Percentiles rank a stretch among this genome's conserved stretches.
Conservation (phyloP, 225 moss, liverwort and hornwort species). For the Takakia lepidozioides region DNA sequence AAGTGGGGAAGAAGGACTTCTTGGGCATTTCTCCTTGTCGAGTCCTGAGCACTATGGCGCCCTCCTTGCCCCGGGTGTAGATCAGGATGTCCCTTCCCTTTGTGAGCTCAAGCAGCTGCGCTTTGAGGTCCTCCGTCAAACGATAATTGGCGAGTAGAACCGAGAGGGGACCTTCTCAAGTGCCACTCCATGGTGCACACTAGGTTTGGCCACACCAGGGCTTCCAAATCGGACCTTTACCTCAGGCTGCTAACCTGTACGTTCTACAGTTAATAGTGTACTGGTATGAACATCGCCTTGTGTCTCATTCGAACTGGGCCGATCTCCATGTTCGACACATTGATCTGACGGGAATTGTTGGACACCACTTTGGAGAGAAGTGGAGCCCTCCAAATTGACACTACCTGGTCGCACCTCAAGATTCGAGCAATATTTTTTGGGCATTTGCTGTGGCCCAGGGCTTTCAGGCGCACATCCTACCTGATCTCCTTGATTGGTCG, state of each 20-base stretch:
- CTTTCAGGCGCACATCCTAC: too few species aligned
- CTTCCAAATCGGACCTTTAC: too few species aligned
- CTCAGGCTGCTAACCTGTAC: too few species aligned
- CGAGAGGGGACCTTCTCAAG: conserved; percentile 41
- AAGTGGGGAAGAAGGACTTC: too few species aligned
- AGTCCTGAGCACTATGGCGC: conserved; percentile 37
- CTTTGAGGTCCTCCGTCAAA: conserved; percentile 31
- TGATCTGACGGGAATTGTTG: too few species aligned
- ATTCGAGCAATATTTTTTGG: conserved; percentile 66
- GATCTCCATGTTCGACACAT: too few species aligned
- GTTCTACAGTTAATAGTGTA: too few species aligned
- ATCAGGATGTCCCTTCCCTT: conserved; percentile 40
- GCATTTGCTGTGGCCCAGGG: conserved; percentile 27
- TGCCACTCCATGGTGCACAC: conserved; percentile 37
- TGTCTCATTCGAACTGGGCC: too few species aligned
- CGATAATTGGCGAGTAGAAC: conserved; percentile 37
- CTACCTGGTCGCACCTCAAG: conserved; percentile 23
- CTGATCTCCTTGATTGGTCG: conserved; percentile 29
- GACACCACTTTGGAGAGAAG: conserved; percentile 22
- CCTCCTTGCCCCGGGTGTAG: conserved; percentile 39
- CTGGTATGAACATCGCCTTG: too few species aligned
- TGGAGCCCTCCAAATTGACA: conserved; percentile 19
- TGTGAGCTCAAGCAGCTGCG: conserved; percentile 29
- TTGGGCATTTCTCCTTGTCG: conserved; percentile 29
- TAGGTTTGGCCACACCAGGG: conserved; percentile 13